Conservation (phyloP, 495 filamentous ascomycete genomes). For the Evernia prunastri region DNA sequence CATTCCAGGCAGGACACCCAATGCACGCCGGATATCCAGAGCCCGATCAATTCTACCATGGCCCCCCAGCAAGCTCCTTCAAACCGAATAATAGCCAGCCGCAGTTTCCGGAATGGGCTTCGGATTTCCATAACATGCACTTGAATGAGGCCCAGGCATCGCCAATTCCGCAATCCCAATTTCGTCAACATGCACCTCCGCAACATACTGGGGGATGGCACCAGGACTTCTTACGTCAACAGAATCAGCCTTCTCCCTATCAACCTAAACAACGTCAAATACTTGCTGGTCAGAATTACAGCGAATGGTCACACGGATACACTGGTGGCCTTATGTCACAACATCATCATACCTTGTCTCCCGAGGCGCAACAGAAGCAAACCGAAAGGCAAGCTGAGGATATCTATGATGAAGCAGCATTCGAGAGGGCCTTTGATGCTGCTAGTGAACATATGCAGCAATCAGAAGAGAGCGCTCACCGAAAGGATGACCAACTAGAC, state of each 20-base stretch:
- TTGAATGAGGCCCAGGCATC: slow-evolving; percentile 35
- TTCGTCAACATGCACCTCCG: slow-evolving; percentile 30
- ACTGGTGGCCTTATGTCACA: slow-evolving; percentile 8
- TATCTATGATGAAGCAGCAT: slow-evolving; percentile 55
- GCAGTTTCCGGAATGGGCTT: slow-evolving; percentile 38
- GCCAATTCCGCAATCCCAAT: slow-evolving; percentile 33
- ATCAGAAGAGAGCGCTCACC: slow-evolving; percentile 22
- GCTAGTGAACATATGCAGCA: slow-evolving; percentile 29
- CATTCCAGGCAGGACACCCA: slow-evolving; percentile 57
- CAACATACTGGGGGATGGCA: slow-evolving; percentile 43
- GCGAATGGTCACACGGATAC: slow-evolving; percentile 13
- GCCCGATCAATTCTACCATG: slow-evolving; percentile 16
- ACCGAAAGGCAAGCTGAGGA: slow-evolving; percentile 29
- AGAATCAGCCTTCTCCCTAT: slow-evolving; percentile 33
- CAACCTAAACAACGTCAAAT: slow-evolving; percentile 24
- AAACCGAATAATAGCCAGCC: slow-evolving; percentile 21
- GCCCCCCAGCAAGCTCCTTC: slow-evolving; percentile 21
- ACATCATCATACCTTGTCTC: slow-evolving; percentile 11
- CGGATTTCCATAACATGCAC: slow-evolving; percentile 46
- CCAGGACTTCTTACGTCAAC: slow-evolving; percentile 47
- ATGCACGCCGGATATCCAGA: slow-evolving; percentile 25
- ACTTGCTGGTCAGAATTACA: background rate
- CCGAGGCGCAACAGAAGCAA: slow-evolving; percentile 28
- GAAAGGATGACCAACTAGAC: slow-evolving; percentile 16
- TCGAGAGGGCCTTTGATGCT: slow-evolving; percentile 55